Evolutionary conservation across 345 rosid genomes (phyloP).

Genomic region (Carallia pectinifolia): DNA sequence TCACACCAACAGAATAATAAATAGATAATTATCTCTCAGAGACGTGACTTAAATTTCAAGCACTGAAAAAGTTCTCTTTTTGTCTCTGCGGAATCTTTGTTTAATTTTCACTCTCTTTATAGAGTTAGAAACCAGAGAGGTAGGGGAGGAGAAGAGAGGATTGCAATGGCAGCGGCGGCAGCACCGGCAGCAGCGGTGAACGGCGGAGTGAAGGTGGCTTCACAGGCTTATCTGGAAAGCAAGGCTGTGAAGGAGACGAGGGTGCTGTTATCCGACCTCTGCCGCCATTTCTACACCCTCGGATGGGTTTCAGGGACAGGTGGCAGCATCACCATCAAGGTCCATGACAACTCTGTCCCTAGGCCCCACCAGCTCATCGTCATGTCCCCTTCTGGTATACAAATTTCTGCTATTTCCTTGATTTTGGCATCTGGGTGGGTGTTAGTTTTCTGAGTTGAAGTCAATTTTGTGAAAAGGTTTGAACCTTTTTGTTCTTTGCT

Average conservation of each 20-base stretch:
- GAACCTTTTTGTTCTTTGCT: neutral
- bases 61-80: neutral
- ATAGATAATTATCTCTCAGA: too few species aligned
- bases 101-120: too few species aligned
- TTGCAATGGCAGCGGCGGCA: neutral
- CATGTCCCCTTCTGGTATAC: constrained; percentile 94
- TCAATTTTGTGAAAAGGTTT: neutral
- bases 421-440: neutral
- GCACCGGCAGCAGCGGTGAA: constrained; percentile 12
- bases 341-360: constrained; percentile 74
- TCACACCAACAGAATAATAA: too few species aligned
- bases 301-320: constrained; percentile 98
- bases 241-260: constrained; percentile 63
- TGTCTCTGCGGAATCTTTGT: too few species aligned
- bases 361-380: constrained; percentile 68
- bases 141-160: too few species aligned
- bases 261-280: constrained; percentile 64
- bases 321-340: constrained; percentile 85
- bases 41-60: too few species aligned
- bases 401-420: neutral
- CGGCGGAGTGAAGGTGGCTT: constrained; percentile 35
- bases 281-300: constrained; percentile 86
- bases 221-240: constrained; percentile 74
- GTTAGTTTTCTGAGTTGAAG: neutral
- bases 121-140: too few species aligned